Conservation (phyloP, 75 land plant genomes). For the Pinus tabuliformis region DNA sequence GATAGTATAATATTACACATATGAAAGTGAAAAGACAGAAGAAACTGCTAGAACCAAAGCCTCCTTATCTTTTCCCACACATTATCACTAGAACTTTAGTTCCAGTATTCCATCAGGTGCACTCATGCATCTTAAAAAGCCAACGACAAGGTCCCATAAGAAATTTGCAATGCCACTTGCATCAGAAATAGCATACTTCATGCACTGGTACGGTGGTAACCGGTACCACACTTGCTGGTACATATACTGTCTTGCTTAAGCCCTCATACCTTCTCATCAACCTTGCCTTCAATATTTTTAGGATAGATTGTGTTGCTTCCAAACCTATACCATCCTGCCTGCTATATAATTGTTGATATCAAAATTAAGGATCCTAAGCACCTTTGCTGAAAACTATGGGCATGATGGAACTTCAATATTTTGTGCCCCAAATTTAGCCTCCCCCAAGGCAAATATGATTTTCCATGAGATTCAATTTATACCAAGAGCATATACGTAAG, state of each 20-base stretch:
- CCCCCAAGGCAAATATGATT: neutral
- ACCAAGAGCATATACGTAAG: neutral
- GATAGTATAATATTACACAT: neutral
- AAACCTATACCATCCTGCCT: neutral
- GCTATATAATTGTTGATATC: neutral
- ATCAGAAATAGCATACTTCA: neutral
- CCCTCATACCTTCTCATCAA: neutral
- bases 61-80: neutral
- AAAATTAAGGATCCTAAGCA: neutral
- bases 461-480: neutral
- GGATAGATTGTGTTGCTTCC: neutral
- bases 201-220: neutral
- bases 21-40: neutral
- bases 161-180: slow-evolving; percentile 1
- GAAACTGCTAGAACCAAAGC: neutral
- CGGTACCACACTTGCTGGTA: neutral
- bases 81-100: neutral
- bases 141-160: neutral
- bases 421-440: slow-evolving; percentile 5
- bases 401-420: neutral
- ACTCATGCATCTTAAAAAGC: neutral
- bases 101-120: neutral
- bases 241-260: neutral
- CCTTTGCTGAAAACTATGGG: neutral
- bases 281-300: neutral